Conservation (phyloP, 208 protist species). For the Leishmania mexicana region DNA sequence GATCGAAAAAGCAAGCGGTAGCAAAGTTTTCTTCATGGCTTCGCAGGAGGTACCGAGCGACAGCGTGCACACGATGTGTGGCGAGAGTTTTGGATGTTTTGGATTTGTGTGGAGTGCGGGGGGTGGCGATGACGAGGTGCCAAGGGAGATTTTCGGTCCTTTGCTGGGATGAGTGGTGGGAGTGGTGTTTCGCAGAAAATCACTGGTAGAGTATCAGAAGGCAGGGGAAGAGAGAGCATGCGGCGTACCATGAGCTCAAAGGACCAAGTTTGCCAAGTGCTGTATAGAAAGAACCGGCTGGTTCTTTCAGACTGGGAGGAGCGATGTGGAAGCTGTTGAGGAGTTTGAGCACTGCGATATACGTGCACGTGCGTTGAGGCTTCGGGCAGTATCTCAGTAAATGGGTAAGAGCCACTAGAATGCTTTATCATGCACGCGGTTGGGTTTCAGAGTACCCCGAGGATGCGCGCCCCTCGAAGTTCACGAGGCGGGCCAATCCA, state of each 20-base stretch:
- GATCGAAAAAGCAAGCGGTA: background rate
- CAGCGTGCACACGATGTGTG: too few species aligned
- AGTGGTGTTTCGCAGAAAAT: background rate
- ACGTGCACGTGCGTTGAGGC: background rate
- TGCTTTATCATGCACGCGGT: background rate
- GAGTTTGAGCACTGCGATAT: background rate
- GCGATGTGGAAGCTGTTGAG: background rate
- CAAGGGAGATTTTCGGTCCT: background rate
- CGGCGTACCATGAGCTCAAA: background rate
- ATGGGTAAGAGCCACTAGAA: background rate
- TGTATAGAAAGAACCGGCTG: background rate
- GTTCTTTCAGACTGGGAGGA: background rate
- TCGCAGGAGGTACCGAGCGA: too few species aligned
- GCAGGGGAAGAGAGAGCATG: background rate
- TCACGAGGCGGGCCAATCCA: background rate
- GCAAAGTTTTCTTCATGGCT: too few species aligned
- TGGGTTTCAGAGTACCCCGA: too few species aligned
- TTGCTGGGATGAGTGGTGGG: background rate
- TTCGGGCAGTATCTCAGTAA: background rate
- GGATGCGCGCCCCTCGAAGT: background rate
- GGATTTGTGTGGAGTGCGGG: too few species aligned
- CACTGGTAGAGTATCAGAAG: background rate
- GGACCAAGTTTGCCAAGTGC: background rate
- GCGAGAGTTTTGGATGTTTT: too few species aligned
- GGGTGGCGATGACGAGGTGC: too few species aligned